Base-by-base conservation (phyloP, 1,284 basidiomycete species). In the Termitomyces sp. region DNA sequence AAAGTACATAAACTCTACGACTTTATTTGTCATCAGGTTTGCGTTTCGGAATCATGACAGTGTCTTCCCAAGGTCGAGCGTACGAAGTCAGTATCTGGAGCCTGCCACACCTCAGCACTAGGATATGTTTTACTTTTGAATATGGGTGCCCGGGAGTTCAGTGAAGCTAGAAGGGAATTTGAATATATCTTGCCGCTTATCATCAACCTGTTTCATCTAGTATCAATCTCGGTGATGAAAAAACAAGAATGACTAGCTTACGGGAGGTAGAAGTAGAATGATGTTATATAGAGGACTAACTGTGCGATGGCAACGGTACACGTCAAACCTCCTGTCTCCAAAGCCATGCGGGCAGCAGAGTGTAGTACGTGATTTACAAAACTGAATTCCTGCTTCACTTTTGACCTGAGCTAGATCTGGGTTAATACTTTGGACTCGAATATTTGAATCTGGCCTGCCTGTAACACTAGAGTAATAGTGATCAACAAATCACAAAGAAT, bases 241-340 rank as follows among this genome's bases (percentile, higher is more conserved):
- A 14, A 9, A 1, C 14, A 14, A 31, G 11, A 31, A 9, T 18
- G 24, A 11, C 3, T 28, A 3, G 19, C 44, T 1, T 10, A 45
- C 44, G 33, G 18, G 11, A 45, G 31, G 14, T 31, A 19, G 31
- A 19, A 21, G 13, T 34, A 45, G 10, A 5, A 5, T 5, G 8
- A 8, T 18, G n/a, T 6, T 18, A 39, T 10, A 16, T 39, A 48
- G 4, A 49, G 31, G 11, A 38, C 16, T 14, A 53, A 21, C 16
- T 44, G 31, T 1, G 21, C 26, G 10, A 37, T 7, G 5, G 46
- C 16, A 2, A 49, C n/a, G 3, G 26, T 28, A 14, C 31, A 43
- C 2, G 34, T 48, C 39, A 53, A 13, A 24, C 5, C 16, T 8
- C 46, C 52, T 3, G 52, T 53, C 26, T 53, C 52, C 14, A 53